Percentiles rank a stretch among this genome's conserved stretches.
Evolutionary conservation across 768 basidiomycete genomes (phyloP).

Genomic region (Leccinum truebloodii): DNA sequence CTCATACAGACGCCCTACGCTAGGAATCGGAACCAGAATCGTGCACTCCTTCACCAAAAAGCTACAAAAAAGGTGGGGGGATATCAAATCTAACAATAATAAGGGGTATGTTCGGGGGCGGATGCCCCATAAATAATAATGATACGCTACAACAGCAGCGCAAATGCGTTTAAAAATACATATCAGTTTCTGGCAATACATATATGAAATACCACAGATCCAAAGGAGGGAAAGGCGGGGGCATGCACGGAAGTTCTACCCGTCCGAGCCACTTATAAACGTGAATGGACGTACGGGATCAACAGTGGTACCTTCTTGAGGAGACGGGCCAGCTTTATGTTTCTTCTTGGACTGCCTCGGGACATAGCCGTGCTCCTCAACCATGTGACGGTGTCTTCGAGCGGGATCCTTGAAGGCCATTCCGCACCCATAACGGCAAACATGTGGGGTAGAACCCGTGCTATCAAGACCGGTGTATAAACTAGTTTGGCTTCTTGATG

Average conservation of each 20-base stretch:
- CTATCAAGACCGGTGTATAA: constrained; percentile 35
- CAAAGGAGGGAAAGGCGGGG: constrained; percentile 5
- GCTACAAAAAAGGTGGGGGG: constrained; percentile 19
- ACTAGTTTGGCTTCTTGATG: constrained; percentile 1
- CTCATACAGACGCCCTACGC: background rate
- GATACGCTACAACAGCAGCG: constrained; percentile 14
- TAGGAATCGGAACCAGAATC: background rate
- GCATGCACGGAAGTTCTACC: constrained; percentile 17
- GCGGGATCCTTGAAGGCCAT: constrained; percentile 65
- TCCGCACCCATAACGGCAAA: constrained; percentile 51
- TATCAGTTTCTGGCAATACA: constrained; percentile 22
- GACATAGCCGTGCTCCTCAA: constrained; percentile 50
- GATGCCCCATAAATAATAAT: constrained; percentile 21
- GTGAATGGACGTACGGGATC: constrained; percentile 36
- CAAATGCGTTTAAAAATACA: constrained; percentile 28
- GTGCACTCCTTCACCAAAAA: constrained; percentile 5
- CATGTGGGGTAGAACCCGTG: constrained; percentile 56
- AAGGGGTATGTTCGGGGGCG: constrained; percentile 16
- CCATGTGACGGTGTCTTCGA: constrained; percentile 60
- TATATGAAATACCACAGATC: constrained; percentile 21
- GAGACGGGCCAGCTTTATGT: constrained; percentile 37
- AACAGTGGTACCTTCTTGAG: constrained; percentile 24
- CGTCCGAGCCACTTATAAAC: constrained; percentile 31
- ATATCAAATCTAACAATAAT: constrained; percentile 12
- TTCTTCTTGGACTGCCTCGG: constrained; percentile 49